Evolutionary conservation across 148 eudicot species (phyloP), one percentile per base, ranked within the genome.

Genomic region (Camellia lanceoleosa): DNA sequence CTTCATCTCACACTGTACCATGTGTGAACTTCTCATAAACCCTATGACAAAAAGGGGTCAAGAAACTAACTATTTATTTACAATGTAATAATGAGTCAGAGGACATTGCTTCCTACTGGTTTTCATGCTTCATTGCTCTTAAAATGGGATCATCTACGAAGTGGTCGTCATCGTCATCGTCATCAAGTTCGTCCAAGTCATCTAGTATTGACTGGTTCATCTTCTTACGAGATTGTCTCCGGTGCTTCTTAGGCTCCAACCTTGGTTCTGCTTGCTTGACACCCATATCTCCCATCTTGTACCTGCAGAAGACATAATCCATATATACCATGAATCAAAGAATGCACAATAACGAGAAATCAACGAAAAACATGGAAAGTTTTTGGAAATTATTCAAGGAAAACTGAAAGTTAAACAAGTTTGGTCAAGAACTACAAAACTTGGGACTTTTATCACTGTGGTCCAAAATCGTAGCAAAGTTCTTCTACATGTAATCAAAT

Each of bases 201-300:
- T 90, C 86, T 55, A 89, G 51, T 43, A 95, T 58, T 6, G 92
- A 89, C 87, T 93, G 97, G 73, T 93, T 95, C 52, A 84, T 70
- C 43, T 61, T 88, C 85, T 93, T 93, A 43, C 99, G 94, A 16
- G 97, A 93, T 85, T 84, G 89, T 78, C 97, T 88, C 77, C 97
- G 78, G 83, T 95, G 93, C 84, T 93, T 93, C 89, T 92, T 91
- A n/a, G 78, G 84, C 87, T 92, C 90, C 76, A 93, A 83, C 74
- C 90, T 78, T 56, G 97, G 97, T 84, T 93, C 99, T 2, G 94
- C 89, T 78, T 89, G 91, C 85, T 79, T 78, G 30, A 88, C 89
- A 59, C 94, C 99, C 90, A 86, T 78, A 64, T 88, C 92, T 44
- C 97, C 97, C 56, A 80, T 78, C 85, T 95, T 93, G 80, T 82